Evolutionary conservation across 192 early-diverging fungal genomes (phyloP), one percentile per base, ranked within the genome.

Genomic region (Glomus cerebriforme): DNA sequence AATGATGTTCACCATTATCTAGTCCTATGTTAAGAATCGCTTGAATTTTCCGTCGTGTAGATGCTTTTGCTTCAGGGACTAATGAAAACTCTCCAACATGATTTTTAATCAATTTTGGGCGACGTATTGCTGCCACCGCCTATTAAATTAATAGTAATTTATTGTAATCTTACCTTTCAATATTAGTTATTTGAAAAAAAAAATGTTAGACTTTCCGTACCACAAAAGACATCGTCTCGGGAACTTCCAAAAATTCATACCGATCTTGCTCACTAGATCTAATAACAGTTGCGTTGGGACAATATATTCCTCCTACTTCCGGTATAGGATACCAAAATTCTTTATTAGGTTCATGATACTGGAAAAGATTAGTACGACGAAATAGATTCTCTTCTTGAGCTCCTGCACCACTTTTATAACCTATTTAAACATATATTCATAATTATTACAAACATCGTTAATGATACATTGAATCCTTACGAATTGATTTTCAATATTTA

Each of bases 351-450:
- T 84, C 85, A 26, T 84, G 79, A 64, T 83, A 86, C 9, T 84
- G 85, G 60, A 80, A 80, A 58, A 86, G 75, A 32, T 86, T 86
- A 2, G 83, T 86, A 64, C 85, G 73, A 17, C 83, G 75, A 39
- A 86, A 86, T 19, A 86, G 81, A 26, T 83, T 81, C 7, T 83
- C 85, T 69, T 86, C 85, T 49, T 86, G 85, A 32, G 85, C 80
- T 7, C 81, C 82, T 0, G 83, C 85, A 43, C 83, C 85, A 31
- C 31, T 34, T 31, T 63, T 54, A 71, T 86, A 86, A 31, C 81
- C 49, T 54, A 54, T 54, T 22, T 22, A 1, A 17, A 54, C 4
- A 7, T 54, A 4, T 4, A 54, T 17, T 19, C 17, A 19, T 54
- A 5, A 54, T 22, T 54, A 54, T n/a, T 19, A 7, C 5, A 22